These are phyloP conservation scores for Candida tammaniensis DNA, from an alignment of 805 yeast species.

Conservation along the genomic window DNA sequence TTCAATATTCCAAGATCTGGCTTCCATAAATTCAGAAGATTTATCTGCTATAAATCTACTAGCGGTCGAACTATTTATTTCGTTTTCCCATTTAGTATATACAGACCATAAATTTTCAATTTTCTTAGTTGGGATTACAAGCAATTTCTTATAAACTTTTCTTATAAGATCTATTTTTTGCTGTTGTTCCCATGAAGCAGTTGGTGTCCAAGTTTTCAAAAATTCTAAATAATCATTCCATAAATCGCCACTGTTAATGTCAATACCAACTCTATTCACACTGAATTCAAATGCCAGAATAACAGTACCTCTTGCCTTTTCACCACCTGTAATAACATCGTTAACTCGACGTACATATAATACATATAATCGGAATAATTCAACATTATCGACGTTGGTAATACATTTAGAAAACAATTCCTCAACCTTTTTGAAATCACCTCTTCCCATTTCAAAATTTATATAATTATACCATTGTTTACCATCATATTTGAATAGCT, in stretches of 20 bases:
- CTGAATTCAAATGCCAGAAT: constrained; percentile 84
- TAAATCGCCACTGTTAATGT: constrained; percentile 63
- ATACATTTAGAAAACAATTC: constrained; percentile 63
- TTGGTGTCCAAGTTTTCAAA: constrained; percentile 73
- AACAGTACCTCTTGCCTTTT: constrained; percentile 69
- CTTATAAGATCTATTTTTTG: constrained; percentile 76
- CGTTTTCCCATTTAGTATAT: constrained; percentile 82
- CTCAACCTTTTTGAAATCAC: constrained; percentile 67
- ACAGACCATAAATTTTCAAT: constrained; percentile 78
- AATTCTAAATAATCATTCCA: constrained; percentile 86
- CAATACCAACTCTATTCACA: constrained; percentile 72
- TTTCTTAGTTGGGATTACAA: constrained; percentile 72
- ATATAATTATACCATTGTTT: constrained; percentile 73
- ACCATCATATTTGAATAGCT: constrained; percentile 60
- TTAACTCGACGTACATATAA: constrained; percentile 72
- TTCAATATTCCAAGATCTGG: constrained; percentile 74
- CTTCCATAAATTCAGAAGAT: constrained; percentile 82
- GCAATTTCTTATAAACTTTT: constrained; percentile 64
- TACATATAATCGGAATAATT: constrained; percentile 75
- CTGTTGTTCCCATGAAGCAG: constrained; percentile 79
- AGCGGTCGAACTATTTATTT: constrained; percentile 69
- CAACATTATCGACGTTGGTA: constrained; percentile 58
- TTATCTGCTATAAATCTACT: constrained; percentile 80
- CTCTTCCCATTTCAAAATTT: constrained; percentile 58
- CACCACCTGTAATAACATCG: constrained; percentile 75